These are phyloP conservation scores for Pleodorina starrii DNA, from an alignment of 139 green algal species.

Conservation along the genomic window DNA sequence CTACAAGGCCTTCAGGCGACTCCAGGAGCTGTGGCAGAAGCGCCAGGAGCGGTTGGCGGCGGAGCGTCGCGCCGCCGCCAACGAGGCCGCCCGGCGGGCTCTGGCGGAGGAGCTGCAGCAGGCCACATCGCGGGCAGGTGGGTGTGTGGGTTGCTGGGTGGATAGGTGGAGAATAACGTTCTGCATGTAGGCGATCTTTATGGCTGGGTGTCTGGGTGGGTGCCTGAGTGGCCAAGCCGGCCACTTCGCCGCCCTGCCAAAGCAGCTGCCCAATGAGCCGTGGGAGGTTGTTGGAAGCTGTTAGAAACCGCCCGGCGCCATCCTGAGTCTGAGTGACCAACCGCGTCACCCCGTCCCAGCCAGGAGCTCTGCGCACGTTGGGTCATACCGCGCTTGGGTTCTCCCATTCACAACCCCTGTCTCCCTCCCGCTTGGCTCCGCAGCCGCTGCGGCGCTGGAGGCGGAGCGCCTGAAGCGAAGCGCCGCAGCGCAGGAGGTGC, in stretches of 20 bases:
- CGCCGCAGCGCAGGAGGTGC: not conserved
- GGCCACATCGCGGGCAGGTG: not conserved
- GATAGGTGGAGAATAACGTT: too few species aligned
- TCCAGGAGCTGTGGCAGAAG: not conserved
- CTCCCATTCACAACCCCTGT: not conserved
- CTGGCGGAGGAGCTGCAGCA: conserved; percentile 11
- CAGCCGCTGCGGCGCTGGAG: not conserved
- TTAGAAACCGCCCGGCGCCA: too few species aligned
- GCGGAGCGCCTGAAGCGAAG: not conserved
- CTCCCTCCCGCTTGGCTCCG: not conserved
- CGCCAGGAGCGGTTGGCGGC: not conserved
- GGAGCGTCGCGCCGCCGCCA: not conserved
- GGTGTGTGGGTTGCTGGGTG: not conserved
- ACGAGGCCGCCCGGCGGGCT: not conserved
- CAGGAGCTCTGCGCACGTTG: too few species aligned
- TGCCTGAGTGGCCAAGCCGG: too few species aligned
- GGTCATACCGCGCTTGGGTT: too few species aligned
- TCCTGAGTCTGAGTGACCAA: too few species aligned
- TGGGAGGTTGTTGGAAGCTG: too few species aligned
- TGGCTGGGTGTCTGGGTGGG: too few species aligned
- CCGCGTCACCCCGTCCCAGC: too few species aligned
- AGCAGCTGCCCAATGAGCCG: too few species aligned
- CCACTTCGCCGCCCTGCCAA: too few species aligned
- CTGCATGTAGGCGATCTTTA: too few species aligned
- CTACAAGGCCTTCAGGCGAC: not conserved